Evolutionary conservation across 108 stramenopile genomes (phyloP).

Genomic region (Cyclotella atomus): DNA sequence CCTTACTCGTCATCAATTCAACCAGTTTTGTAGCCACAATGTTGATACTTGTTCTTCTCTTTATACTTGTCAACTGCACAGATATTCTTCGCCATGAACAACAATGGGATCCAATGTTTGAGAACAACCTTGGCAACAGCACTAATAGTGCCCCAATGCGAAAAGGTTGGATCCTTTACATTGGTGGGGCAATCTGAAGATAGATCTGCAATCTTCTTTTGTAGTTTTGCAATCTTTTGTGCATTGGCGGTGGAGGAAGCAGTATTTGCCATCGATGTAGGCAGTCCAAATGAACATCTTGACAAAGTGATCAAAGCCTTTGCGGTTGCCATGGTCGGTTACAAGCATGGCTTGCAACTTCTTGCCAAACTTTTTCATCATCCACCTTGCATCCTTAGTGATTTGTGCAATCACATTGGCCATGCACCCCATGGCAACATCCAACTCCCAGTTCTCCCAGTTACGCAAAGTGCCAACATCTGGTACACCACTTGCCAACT

Average conservation of each 20-base stretch:
- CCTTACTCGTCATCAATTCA: neutral
- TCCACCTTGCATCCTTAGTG: neutral
- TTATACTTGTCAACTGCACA: neutral
- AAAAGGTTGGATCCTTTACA: neutral
- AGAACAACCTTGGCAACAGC: neutral
- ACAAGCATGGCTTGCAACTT: neutral
- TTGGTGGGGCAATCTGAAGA: neutral
- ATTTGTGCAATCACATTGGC: neutral
- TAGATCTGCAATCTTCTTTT: too few species aligned
- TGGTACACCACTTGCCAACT: neutral
- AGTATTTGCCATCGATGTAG: too few species aligned
- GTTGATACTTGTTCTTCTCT: neutral
- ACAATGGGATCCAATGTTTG: neutral
- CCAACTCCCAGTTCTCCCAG: slow-evolving; percentile 5
- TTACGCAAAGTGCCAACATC: slow-evolving; percentile 2
- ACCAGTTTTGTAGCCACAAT: neutral
- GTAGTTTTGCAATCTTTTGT: too few species aligned
- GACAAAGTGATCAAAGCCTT: neutral
- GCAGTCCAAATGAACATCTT: slow-evolving; percentile 1
- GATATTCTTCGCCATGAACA: neutral
- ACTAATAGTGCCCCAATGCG: neutral
- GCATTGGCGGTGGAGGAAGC: too few species aligned
- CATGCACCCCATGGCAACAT: neutral
- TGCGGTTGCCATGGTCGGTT: neutral
- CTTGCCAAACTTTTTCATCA: neutral